Base-by-base conservation (phyloP, 805 yeast species). In the Candida chilensis region DNA sequence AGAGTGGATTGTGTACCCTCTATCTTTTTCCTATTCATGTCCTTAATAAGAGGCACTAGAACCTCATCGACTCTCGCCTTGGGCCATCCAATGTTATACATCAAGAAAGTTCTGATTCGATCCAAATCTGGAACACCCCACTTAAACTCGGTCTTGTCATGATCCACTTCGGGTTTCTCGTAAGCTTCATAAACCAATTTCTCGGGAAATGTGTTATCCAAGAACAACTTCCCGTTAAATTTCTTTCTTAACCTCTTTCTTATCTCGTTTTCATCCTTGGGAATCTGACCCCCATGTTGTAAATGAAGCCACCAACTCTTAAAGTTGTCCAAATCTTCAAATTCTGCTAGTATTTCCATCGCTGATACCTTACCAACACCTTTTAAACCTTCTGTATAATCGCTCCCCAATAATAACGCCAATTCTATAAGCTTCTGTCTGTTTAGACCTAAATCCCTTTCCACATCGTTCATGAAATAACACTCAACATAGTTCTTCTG, bases 291-390 rank as follows among this genome's bases (percentile, higher is more conserved):
- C 21, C 57, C 58, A 1, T 42, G 47, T 47, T 48, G 76, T 41
- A 60, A 69, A 36, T 44, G 55, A 37, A 51, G 56, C 80, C 69
- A 74, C 86, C 90, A 83, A 39, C 45, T 40, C 17, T 55, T 67
- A 61, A 63, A 71, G 45, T 20, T 45, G 1, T 38, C 42, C 19
- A 74, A 48, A 16, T 50, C 47, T 1, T 71, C 74, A 54, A 90
- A 92, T 42, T 88, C 94, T 0, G 94, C 95, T 20, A 92, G 44
- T 13, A 92, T 71, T 50, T 92, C 96, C 74, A 86, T 74, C 0
- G 95, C 92, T 13, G 79, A 67, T 1, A 92, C 97, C 0, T 96
- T 96, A 1, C 99, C 99, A 36, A 92, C 69, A 3, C 97, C 95
- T 34, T 83, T 79, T 20, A 92, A 55, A 0, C 99, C 99, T 31